Evolutionary conservation across 257 asterid species (phyloP), one percentile per base, ranked within the genome.

Genomic region (Galeopsis tetrahit): DNA sequence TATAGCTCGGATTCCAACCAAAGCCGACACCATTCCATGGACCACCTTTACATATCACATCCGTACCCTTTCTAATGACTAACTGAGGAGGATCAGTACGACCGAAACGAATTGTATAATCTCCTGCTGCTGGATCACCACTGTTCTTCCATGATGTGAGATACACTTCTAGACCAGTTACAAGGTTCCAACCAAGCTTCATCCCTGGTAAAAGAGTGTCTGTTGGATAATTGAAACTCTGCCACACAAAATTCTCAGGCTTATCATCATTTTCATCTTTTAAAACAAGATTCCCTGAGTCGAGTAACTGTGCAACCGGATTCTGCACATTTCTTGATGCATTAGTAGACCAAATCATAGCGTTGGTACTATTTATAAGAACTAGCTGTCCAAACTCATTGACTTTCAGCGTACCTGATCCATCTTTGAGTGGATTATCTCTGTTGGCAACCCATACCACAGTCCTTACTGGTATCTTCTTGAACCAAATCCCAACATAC

Each of bases 371-470:
- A 46, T 80, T 69, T 2, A 51, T n/a, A 75, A 88, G 78, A 62
- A 80, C 85, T 32, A 88, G 52, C 5, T 48, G 1, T 11, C 81
- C 90, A 0, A 79, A 48, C 7, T 52, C 28, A 3, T 40, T 42
- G 8, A 88, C 67, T 57, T 53, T 75, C 64, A 85, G 71, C 28
- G 60, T n/a, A 1, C 88, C 90, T 0, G 85, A 72, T 53, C 59
- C 35, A 35, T 52, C 65, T 0, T 33, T 60, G 5, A 83, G 48
- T 7, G 93, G 90, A 39, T 14, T 32, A 11, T 68, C 77, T 67
- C 84, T 71, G 49, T 87, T 87, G 42, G 84, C 85, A 48, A 84
- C 85, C 92, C 89, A 87, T 4, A 84, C 85, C 11, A 85, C 80
- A 14, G 82, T 81, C 5, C 32, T 52, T 13, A 6, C 9, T 10